phyloP scores from a whole-genome alignment of 1,139 yeast genomes.

The Saccharomyces uvarum region DNA sequence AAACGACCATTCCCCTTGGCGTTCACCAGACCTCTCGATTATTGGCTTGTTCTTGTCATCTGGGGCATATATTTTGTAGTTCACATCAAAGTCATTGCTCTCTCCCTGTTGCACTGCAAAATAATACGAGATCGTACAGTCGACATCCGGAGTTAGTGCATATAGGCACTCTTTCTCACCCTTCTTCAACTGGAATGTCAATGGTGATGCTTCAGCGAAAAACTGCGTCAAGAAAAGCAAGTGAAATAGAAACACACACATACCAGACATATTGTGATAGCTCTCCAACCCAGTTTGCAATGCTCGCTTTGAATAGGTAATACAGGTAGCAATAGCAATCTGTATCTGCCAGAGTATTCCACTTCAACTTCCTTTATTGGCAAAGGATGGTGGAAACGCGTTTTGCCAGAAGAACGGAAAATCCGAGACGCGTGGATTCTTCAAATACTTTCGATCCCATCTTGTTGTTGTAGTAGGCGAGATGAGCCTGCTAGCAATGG shows the following conservation, averaged over 20 bases:
- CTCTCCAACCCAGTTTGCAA: background rate
- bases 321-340: background rate
- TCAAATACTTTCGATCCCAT: background rate
- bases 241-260: background rate
- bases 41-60: slow-evolving; percentile 42
- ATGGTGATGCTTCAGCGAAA: slow-evolving; percentile 34
- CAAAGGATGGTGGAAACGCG: background rate
- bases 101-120: slow-evolving; percentile 94
- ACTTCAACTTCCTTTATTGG: background rate
- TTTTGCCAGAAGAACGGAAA: background rate
- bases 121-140: slow-evolving; percentile 66
- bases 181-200: slow-evolving; percentile 74
- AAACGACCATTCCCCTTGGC: slow-evolving; percentile 82
- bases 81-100: slow-evolving; percentile 59
- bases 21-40: slow-evolving; percentile 54
- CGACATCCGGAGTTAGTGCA: slow-evolving; percentile 57
- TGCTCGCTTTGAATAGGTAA: background rate
- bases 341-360: background rate
- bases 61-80: slow-evolving; percentile 69
- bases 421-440: background rate
- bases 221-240: background rate
- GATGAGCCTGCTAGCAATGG: background rate
- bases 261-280: background rate
- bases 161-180: slow-evolving; percentile 74
- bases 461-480: background rate